A percentile compares a stretch with the other conserved stretches of the same genome.
phyloP scores from a whole-genome alignment of 331 rosid species.

The Phaseolus coccineus region DNA sequence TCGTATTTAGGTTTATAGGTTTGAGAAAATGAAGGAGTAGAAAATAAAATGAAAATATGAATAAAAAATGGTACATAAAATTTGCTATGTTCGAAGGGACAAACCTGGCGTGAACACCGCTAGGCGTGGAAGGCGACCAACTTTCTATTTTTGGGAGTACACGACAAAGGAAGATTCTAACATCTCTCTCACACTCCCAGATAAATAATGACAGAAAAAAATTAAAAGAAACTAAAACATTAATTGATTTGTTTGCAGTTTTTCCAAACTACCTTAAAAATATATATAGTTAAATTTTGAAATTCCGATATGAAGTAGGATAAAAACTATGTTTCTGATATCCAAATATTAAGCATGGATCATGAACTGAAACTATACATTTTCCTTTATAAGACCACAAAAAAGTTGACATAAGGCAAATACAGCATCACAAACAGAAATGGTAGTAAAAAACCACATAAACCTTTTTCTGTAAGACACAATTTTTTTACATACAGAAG shows the following conservation, averaged over 20 bases:
- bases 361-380: too few species aligned
- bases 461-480: constrained; percentile 2
- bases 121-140: neutral
- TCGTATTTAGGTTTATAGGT: too few species aligned
- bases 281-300: neutral
- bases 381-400: too few species aligned
- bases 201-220: too few species aligned
- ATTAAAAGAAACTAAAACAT: too few species aligned
- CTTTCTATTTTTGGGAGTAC: neutral
- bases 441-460: too few species aligned
- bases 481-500: neutral
- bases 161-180: neutral
- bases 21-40: neutral
- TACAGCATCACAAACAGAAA: neutral
- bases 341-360: too few species aligned
- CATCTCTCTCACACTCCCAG: neutral
- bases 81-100: neutral
- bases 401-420: neutral
- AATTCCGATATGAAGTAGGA: neutral
- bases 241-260: too few species aligned
- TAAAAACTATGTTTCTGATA: too few species aligned
- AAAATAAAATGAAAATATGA: neutral
- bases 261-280: too few species aligned
- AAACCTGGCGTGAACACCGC: neutral
- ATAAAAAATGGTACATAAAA: neutral